Percentiles rank a stretch among this genome's conserved stretches.
Conservation (phyloP, 306 rosid species). For the Malus asiatica region DNA sequence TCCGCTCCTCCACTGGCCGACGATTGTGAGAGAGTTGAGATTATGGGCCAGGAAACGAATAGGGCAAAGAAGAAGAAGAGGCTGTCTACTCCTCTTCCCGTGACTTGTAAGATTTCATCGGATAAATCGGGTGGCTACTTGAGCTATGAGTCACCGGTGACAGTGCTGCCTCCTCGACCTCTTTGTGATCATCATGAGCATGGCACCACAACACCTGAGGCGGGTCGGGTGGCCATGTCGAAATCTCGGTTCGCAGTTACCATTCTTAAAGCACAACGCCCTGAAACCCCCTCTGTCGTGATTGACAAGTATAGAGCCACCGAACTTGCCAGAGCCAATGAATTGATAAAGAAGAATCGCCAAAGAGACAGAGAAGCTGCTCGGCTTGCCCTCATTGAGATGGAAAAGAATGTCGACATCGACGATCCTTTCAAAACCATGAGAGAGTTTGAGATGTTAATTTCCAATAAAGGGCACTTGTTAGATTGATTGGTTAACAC, state of each 20-base stretch:
- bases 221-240: neutral
- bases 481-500: neutral
- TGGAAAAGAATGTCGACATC: neutral
- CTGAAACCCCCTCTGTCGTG: neutral
- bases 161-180: neutral
- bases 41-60: too few species aligned
- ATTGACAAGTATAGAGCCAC: neutral
- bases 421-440: neutral
- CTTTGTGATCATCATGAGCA: neutral
- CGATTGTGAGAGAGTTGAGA: too few species aligned
- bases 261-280: neutral
- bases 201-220: neutral
- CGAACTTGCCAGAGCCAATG: neutral
- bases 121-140: too few species aligned
- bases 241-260: neutral
- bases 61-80: too few species aligned
- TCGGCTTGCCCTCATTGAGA: neutral
- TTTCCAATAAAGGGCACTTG: neutral
- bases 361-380: neutral
- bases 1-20: too few species aligned
- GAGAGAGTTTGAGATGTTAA: neutral
- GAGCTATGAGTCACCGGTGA: too few species aligned
- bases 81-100: too few species aligned
- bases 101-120: too few species aligned
- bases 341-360: neutral